Conservation (phyloP, 495 filamentous ascomycete species). For the Talaromyces proteolyticus region DNA sequence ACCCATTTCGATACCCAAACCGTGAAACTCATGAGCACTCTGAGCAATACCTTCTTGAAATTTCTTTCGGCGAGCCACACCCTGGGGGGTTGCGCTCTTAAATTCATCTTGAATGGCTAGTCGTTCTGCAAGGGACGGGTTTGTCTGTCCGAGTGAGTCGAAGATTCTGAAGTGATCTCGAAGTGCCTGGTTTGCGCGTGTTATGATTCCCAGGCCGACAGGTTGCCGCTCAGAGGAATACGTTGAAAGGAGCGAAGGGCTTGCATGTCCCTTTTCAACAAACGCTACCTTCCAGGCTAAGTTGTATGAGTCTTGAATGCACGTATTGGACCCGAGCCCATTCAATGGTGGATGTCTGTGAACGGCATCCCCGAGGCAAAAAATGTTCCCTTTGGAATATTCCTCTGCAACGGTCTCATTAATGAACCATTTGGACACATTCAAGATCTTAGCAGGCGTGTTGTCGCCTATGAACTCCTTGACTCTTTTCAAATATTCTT, state of each 20-base stretch:
- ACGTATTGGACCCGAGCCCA: constrained; percentile 72
- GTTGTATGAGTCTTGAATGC: constrained; percentile 60
- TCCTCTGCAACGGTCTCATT: constrained; percentile 46
- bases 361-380: constrained; percentile 40
- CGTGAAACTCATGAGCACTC: constrained; percentile 41
- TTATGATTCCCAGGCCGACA: constrained; percentile 48
- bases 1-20: constrained; percentile 45
- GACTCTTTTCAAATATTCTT: constrained; percentile 36
- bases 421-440: constrained; percentile 44
- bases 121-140: constrained; percentile 21
- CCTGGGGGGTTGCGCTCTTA: constrained; percentile 20
- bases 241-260: constrained; percentile 53
- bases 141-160: constrained; percentile 37
- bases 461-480: constrained; percentile 47
- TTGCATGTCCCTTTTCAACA: constrained; percentile 47
- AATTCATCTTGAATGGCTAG: constrained; percentile 26
- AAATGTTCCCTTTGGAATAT: constrained; percentile 34
- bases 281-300: constrained; percentile 69
- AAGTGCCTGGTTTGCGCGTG: constrained; percentile 42
- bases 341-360: constrained; percentile 56
- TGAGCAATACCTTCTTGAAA: constrained; percentile 24
- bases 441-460: constrained; percentile 29
- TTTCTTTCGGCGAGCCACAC: constrained; percentile 23
- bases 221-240: constrained; percentile 64
- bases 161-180: constrained; percentile 36